phyloP scores from a whole-genome alignment of 1,284 basidiomycete genomes.

The Gymnopus androsaceus region DNA sequence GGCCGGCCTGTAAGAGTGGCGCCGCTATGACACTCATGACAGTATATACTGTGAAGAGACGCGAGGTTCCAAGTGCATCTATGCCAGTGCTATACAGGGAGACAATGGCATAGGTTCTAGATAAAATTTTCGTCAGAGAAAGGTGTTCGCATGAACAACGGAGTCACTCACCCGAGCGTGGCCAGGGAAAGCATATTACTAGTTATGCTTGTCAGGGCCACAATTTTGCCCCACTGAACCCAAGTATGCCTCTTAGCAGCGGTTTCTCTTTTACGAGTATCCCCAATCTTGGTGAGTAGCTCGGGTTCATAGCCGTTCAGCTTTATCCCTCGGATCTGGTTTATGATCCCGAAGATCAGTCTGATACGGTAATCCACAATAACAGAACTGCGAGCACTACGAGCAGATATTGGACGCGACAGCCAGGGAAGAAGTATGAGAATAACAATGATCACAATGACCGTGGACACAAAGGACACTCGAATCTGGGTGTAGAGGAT shows the following conservation, averaged over 20 bases:
- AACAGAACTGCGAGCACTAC: not conserved
- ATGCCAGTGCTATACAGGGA: not conserved
- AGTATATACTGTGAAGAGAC: slow-evolving; percentile 4
- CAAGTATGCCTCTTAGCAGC: not conserved
- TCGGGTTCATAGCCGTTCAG: slow-evolving; percentile 1
- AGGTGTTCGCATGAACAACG: not conserved
- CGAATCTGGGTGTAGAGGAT: not conserved
- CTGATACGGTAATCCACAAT: not conserved
- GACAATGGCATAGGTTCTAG: not conserved
- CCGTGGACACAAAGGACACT: not conserved
- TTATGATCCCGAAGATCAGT: not conserved
- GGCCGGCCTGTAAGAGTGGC: not conserved
- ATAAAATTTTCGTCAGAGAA: not conserved
- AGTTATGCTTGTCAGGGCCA: not conserved
- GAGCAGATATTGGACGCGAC: not conserved
- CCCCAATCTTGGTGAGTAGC: not conserved
- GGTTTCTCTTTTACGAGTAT: slow-evolving; percentile 1
- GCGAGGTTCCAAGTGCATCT: not conserved
- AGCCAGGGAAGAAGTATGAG: not conserved
- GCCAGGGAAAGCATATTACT: not conserved
- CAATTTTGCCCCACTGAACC: not conserved
- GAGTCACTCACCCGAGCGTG: not conserved
- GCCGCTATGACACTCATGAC: not conserved
- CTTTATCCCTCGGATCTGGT: slow-evolving; percentile 1
- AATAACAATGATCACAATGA: slow-evolving; percentile 1